These are phyloP conservation scores for Scedosporium aurantiacum DNA, from an alignment of 2,329 filamentous ascomycete genomes.

Conservation along the genomic window DNA sequence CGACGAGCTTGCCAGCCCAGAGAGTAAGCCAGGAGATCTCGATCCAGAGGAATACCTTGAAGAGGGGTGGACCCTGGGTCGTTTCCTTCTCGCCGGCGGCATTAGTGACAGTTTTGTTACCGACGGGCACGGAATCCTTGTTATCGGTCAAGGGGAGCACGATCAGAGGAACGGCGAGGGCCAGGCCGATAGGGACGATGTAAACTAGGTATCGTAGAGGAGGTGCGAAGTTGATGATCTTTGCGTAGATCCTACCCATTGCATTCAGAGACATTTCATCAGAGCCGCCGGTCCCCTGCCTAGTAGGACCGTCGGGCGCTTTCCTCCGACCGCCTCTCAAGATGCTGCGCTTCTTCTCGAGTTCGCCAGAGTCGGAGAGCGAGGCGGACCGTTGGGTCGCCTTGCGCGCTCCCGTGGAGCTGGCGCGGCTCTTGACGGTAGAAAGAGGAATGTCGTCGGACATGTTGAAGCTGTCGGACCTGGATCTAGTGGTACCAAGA, in stretches of 20 bases:
- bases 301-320: constrained; percentile 25
- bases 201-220: constrained; percentile 58
- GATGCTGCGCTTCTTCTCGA: constrained; percentile 34
- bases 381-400: constrained; percentile 26
- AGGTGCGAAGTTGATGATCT: constrained; percentile 51
- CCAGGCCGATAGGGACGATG: constrained; percentile 49
- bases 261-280: constrained; percentile 49
- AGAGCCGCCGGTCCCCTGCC: constrained; percentile 31
- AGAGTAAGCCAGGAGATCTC: constrained; percentile 56
- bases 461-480: constrained; percentile 21
- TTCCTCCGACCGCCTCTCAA: constrained; percentile 38
- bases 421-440: constrained; percentile 42
- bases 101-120: constrained; percentile 12
- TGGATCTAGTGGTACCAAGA: constrained; percentile 20
- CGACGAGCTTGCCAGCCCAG: constrained; percentile 56
- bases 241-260: constrained; percentile 55
- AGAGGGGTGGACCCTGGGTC: constrained; percentile 36
- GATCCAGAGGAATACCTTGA: constrained; percentile 57
- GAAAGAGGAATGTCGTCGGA: constrained; percentile 42
- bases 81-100: constrained; percentile 11
- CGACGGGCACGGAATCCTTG: constrained; percentile 25
- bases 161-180: constrained; percentile 52
- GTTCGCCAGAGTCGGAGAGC: constrained; percentile 9
- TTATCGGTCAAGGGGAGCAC: constrained; percentile 36
- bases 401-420: constrained; percentile 42